These are phyloP conservation scores for Atkinsonella texensis DNA, from an alignment of 2,329 filamentous ascomycete genomes.

Conservation along the genomic window DNA sequence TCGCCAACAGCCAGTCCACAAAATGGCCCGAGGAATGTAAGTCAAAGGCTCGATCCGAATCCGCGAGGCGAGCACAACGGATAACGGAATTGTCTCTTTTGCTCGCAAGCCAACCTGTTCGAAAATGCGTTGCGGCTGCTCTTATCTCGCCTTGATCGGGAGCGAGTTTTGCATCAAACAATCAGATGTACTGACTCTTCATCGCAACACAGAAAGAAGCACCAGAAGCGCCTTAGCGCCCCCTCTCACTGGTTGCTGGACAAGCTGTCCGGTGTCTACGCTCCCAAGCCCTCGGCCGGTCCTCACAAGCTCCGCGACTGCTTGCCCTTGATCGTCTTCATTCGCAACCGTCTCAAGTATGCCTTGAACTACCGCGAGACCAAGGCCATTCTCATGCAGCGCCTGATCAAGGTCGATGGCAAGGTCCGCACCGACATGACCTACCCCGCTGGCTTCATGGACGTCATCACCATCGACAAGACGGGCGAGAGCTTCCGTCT, in stretches of 20 bases:
- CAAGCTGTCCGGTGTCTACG: constrained; percentile 92
- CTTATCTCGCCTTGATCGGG: neutral
- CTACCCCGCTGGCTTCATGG: constrained; percentile 98
- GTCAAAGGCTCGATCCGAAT: constrained; percentile 15
- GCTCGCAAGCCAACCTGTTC: no score
- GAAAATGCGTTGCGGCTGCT: no score
- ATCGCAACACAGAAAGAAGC: constrained; percentile 68
- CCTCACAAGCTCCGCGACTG: constrained; percentile 99
- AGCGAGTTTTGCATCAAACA: neutral
- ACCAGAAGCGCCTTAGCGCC: constrained; percentile 99
- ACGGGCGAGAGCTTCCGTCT: constrained; percentile 99
- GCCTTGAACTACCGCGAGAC: constrained; percentile 97
- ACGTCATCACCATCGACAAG: constrained; percentile 99
- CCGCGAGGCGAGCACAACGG: no score
- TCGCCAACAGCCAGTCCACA: constrained; percentile 31
- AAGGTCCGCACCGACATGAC: constrained; percentile 99
- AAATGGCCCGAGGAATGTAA: constrained; percentile 55
- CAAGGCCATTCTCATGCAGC: constrained; percentile 98
- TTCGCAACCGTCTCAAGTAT: constrained; percentile 96
- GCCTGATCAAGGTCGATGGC: constrained; percentile 98
- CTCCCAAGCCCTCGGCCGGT: constrained; percentile 61
- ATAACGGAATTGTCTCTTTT: no score
- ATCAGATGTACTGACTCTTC: constrained; percentile 1
- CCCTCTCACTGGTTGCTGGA: constrained; percentile 99
- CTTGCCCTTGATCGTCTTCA: constrained; percentile 97